Conservation (phyloP, 2,329 filamentous ascomycete species). For the Ascosphaera pollenicola region DNA sequence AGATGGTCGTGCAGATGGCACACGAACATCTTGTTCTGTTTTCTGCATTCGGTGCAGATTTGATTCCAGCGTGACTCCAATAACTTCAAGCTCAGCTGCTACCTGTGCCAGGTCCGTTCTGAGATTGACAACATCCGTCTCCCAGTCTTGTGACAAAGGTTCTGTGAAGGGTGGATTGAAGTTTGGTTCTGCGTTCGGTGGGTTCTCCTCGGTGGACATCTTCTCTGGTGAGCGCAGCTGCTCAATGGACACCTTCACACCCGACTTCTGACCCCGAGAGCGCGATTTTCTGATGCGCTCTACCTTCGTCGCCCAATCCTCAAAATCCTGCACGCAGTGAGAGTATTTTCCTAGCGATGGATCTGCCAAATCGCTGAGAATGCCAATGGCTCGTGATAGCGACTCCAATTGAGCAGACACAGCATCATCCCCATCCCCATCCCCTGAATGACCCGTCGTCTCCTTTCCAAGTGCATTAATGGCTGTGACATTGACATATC, state of each 20-base stretch:
- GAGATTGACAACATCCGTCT: conserved; percentile 12
- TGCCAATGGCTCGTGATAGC: conserved; percentile 18
- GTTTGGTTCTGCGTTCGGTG: conserved; percentile 3
- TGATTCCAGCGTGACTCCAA: conserved; percentile 14
- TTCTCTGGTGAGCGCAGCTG: too few relatives aligned
- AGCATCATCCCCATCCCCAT: conserved; percentile 9
- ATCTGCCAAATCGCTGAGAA: conserved; percentile 14
- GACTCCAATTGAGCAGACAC: conserved; percentile 17
- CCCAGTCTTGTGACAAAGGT: conserved; percentile 14
- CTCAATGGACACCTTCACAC: conserved; percentile 1
- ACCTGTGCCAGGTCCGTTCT: conserved; percentile 14
- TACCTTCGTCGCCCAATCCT: conserved; percentile 15
- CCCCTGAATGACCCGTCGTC: conserved; percentile 9
- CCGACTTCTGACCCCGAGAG: background rate
- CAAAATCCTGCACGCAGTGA: conserved; percentile 12
- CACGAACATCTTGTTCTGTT: conserved; percentile 3
- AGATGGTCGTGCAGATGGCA: conserved; percentile 7
- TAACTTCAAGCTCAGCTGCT: conserved; percentile 14
- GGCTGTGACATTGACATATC: conserved; percentile 14
- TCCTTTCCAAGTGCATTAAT: conserved; percentile 15
- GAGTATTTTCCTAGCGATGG: conserved; percentile 11
- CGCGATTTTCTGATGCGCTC: conserved; percentile 6
- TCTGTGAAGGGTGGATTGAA: conserved; percentile 13
- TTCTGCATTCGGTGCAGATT: conserved; percentile 9
- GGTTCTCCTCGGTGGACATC: too few relatives aligned